A percentile compares a stretch with the other conserved stretches of the same genome.
Evolutionary conservation across 108 stramenopile species (phyloP).

Genomic region (Nitzschia palea): DNA sequence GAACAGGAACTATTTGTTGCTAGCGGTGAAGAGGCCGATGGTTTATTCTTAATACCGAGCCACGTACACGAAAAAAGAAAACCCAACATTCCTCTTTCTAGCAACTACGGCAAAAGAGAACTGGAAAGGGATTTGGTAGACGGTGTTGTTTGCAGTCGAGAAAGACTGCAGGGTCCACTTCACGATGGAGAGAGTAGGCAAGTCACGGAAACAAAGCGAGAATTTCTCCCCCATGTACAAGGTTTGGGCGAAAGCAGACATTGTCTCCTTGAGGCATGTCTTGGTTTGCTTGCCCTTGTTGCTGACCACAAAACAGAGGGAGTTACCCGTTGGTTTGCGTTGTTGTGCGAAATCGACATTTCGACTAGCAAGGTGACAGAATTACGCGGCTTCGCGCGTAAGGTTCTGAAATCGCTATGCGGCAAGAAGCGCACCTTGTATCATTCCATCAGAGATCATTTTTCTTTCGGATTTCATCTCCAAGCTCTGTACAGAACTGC

Average conservation of each 20-base stretch:
- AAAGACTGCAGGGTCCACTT: constrained; percentile 17
- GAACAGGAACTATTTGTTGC: constrained; percentile 24
- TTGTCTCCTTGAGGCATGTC: constrained; percentile 32
- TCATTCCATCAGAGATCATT: constrained; percentile 72
- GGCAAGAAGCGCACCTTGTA: constrained; percentile 58
- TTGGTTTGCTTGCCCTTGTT: constrained; percentile 51
- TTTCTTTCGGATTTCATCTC: constrained; percentile 65
- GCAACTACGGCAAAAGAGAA: constrained; percentile 10
- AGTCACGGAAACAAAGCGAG: not conserved
- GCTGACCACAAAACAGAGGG: constrained; percentile 39
- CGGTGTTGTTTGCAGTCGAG: constrained; percentile 40
- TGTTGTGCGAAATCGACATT: constrained; percentile 69
- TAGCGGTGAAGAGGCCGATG: constrained; percentile 3
- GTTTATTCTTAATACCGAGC: not conserved
- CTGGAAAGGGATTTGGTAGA: constrained; percentile 26
- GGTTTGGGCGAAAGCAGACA: not conserved
- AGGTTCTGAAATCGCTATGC: constrained; percentile 60
- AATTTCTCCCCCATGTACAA: not conserved
- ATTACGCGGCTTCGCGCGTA: constrained; percentile 52
- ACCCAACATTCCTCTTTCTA: constrained; percentile 3
- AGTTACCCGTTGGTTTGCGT: constrained; percentile 60
- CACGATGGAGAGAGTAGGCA: not conserved
- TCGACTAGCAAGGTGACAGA: constrained; percentile 23
- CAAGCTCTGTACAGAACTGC: constrained; percentile 47
- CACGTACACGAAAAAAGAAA: constrained; percentile 9